A percentile compares a stretch with the other conserved stretches of the same genome.
Evolutionary conservation across 371 early-diverging fungal genomes (phyloP).

Genomic region (Haplosporangium sp.): DNA sequence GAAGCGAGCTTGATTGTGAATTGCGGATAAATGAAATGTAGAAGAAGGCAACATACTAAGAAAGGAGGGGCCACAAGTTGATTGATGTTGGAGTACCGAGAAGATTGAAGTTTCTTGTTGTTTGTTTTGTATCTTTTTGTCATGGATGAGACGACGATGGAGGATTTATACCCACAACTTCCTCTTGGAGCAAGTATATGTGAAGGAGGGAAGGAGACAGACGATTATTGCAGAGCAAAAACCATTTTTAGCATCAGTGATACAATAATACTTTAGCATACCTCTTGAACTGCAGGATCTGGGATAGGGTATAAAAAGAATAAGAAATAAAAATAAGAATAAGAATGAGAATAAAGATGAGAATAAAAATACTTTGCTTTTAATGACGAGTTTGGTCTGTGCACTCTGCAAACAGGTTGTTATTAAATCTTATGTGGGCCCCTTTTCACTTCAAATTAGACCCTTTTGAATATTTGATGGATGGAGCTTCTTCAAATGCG

Average conservation of each 20-base stretch:
- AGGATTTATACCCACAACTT: slow-evolving; percentile 14
- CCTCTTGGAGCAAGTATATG: slow-evolving; percentile 4
- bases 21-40: not conserved
- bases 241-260: not conserved
- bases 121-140: not conserved
- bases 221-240: not conserved
- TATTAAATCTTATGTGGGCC: not conserved
- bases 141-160: not conserved
- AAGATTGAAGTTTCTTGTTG: not conserved
- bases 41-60: not conserved
- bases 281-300: slow-evolving; percentile 45
- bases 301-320: slow-evolving; percentile 19
- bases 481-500: not conserved
- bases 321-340: not conserved
- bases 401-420: not conserved
- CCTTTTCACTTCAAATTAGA: not conserved
- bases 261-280: not conserved
- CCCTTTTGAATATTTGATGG: not conserved
- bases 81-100: too few species aligned
- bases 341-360: not conserved
- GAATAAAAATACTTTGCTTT: not conserved
- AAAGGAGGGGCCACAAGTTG: too few species aligned
- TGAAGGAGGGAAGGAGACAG: slow-evolving; percentile 1
- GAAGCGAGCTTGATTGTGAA: not conserved
- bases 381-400: not conserved